These are phyloP conservation scores for Paecilomyces variotii DNA, from an alignment of 2,329 filamentous ascomycete genomes.

Conservation along the genomic window DNA sequence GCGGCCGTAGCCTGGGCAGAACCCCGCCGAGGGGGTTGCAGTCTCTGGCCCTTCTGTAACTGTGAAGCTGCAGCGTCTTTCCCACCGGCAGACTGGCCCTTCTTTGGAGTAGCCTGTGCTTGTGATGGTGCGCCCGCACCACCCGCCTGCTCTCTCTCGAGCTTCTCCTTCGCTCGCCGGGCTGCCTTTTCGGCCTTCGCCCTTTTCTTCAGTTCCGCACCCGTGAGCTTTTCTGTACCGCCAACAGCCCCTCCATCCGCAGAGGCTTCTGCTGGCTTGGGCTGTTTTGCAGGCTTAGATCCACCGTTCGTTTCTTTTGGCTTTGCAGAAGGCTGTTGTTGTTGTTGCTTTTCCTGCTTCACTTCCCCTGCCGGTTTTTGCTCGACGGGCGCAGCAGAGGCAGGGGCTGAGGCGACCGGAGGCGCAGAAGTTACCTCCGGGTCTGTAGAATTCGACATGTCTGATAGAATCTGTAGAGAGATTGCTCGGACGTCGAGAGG, in stretches of 20 bases:
- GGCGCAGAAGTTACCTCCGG: constrained; percentile 11
- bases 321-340: constrained; percentile 13
- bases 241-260: constrained; percentile 15
- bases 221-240: constrained; percentile 29
- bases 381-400: constrained; percentile 11
- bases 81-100: constrained; percentile 17
- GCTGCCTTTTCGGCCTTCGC: constrained; percentile 89
- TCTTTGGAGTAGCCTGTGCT: constrained; percentile 21
- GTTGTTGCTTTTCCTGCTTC: constrained; percentile 4
- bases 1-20: constrained; percentile 29
- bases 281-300: constrained; percentile 13
- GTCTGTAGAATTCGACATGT: constrained; percentile 20
- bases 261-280: constrained; percentile 17
- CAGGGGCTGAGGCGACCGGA: constrained; percentile 5
- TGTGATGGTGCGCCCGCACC: constrained; percentile 20
- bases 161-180: constrained; percentile 64
- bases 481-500: constrained; percentile 14
- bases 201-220: constrained; percentile 76
- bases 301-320: constrained; percentile 15
- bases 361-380: constrained; percentile 10
- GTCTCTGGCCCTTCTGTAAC: constrained; percentile 21
- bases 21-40: constrained; percentile 26
- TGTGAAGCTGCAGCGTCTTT: constrained; percentile 15
- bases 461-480: constrained; percentile 13
- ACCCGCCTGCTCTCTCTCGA: constrained; percentile 40